phyloP scores from a whole-genome alignment of 108 stramenopile genomes.

The Mayamaea pseudoterrestris region DNA sequence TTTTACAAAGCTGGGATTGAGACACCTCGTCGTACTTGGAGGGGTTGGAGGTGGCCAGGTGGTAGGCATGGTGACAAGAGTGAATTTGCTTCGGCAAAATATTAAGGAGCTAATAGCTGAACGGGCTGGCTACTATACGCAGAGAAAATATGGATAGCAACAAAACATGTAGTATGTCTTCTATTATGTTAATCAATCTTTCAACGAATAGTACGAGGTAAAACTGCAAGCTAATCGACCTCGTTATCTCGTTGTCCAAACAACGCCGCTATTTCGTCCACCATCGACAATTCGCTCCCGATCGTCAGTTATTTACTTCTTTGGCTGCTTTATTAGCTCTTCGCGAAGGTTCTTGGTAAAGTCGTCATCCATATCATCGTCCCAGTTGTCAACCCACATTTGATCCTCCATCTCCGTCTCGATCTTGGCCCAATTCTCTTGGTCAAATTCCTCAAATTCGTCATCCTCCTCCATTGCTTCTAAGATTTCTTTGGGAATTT shows the following conservation, averaged over 20 bases:
- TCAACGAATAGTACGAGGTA: no score
- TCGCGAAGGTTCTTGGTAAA: conserved; percentile 82
- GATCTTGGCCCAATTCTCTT: conserved; percentile 61
- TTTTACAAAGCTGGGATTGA: conserved; percentile 40
- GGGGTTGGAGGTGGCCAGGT: conserved; percentile 22
- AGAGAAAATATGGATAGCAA: no score
- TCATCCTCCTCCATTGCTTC: conserved; percentile 92
- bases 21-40: conserved; percentile 35
- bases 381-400: conserved; percentile 94
- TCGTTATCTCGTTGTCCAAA: no score
- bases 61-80: conserved; percentile 29
- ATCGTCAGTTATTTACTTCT: no score
- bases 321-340: no score
- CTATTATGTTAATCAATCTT: no score
- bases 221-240: no score
- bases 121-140: no score
- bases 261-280: no score
- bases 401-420: conserved; percentile 85
- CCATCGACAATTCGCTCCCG: no score
- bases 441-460: conserved; percentile 89
- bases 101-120: conserved; percentile 8
- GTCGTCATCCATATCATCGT: conserved; percentile 92
- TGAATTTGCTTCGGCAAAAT: conserved; percentile 5
- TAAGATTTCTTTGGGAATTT: conserved; percentile 8
- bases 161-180: no score